Evolutionary conservation across 129 eudicot genomes (phyloP).

Genomic region (Solidago caesia): DNA sequence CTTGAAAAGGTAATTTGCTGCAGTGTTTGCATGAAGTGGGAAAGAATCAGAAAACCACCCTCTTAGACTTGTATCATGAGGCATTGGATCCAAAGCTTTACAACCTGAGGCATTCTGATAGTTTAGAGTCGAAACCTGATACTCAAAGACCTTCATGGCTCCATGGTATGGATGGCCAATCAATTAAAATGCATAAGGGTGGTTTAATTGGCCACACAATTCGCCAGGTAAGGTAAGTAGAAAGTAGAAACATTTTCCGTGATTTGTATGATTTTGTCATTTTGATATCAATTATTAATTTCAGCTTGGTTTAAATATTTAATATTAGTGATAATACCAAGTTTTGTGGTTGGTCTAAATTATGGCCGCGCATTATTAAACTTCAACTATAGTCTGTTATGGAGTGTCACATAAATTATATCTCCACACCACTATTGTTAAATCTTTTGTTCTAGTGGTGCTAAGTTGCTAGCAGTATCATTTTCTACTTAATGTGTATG

Average conservation of each 20-base stretch:
- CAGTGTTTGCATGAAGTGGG: slow-evolving; percentile 84
- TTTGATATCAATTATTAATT: slow-evolving; percentile 6
- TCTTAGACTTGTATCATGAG: slow-evolving; percentile 71
- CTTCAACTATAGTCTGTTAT: not conserved
- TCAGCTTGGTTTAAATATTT: not conserved
- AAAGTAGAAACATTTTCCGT: not conserved
- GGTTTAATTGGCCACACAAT: slow-evolving; percentile 38
- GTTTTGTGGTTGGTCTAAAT: not conserved
- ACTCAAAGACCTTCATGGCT: slow-evolving; percentile 39
- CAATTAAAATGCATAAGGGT: slow-evolving; percentile 35
- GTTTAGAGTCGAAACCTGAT: slow-evolving; percentile 29
- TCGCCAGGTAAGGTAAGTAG: slow-evolving; percentile 60
- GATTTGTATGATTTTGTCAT: not conserved
- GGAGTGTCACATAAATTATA: not conserved
- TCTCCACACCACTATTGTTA: not conserved
- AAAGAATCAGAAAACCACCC: slow-evolving; percentile 45
- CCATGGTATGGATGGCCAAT: slow-evolving; percentile 24
- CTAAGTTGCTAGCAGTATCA: not conserved
- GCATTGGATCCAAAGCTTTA: slow-evolving; percentile 58
- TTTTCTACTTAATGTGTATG: not conserved
- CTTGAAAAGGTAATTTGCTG: slow-evolving; percentile 16
- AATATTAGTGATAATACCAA: not conserved
- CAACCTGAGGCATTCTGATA: slow-evolving; percentile 37
- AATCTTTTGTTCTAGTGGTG: not conserved
- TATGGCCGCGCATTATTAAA: not conserved